These are phyloP conservation scores for Nakaseomyces kungkrabaensis DNA, from an alignment of 1,139 yeast genomes.

Conservation along the genomic window DNA sequence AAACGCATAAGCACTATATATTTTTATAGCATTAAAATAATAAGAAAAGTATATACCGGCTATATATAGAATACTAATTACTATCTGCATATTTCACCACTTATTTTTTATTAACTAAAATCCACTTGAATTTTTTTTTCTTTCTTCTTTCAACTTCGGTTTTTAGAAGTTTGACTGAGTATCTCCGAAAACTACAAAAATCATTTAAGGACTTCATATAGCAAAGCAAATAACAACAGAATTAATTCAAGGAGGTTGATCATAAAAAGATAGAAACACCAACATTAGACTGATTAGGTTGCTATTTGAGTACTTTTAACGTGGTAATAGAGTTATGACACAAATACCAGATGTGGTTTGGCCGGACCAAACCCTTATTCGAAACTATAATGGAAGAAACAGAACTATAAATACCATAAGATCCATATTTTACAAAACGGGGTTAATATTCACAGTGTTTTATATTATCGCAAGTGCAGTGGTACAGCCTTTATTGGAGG, in stretches of 20 bases:
- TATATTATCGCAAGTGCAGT: conserved; percentile 18
- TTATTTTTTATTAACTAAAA: neutral
- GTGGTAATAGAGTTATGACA: neutral
- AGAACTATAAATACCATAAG: conserved; percentile 19
- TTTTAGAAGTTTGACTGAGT: no score
- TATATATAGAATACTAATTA: neutral
- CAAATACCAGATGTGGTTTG: neutral
- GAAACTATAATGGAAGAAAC: neutral
- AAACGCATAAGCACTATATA: no score
- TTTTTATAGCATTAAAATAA: neutral
- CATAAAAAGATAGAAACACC: no score
- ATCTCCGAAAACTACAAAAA: no score
- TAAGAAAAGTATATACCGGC: neutral
- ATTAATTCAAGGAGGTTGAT: no score
- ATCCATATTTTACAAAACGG: conserved; percentile 21
- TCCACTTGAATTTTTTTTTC: no score
- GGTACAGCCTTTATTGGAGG: conserved; percentile 27
- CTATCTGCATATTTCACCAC: neutral
- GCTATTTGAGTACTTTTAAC: no score
- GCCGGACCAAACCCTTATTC: neutral
- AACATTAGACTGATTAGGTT: no score
- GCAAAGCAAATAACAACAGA: no score
- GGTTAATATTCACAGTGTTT: conserved; percentile 17
- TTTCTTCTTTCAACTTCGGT: neutral
- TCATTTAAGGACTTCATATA: no score